Base-by-base conservation (phyloP, 2,329 filamentous ascomycete species). In the Penicillium sp. region DNA sequence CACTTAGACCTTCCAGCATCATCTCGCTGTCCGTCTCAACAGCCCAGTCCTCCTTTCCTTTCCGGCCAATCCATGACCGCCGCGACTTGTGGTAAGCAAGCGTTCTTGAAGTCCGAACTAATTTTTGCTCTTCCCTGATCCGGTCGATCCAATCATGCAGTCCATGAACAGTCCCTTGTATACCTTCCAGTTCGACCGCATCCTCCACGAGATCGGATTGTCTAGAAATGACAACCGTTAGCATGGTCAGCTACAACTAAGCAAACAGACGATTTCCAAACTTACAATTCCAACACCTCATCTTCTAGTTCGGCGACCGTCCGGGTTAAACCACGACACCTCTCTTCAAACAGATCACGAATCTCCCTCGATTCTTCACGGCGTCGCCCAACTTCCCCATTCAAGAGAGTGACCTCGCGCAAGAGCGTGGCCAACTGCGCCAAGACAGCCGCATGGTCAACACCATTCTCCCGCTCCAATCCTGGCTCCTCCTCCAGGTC, bases 241-340 rank as follows among this genome's bases (percentile, higher is more conserved):
- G 42, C 37, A 56, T 6, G 30, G 33, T 24, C 19, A 4, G 44
- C 12, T 13, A 30, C n/a, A 8, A 19, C 6, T 19, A 28, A 28
- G 3, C 8, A 4, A 22, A 38, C 15, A 13, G 35, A n/a, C 10
- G 7, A 10, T 2, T 9, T 19, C 38, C 12, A 12, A 40, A 71
- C 78, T 68, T 74, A 89, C 85, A 90, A 79, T 64, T 88, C 82
- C 44, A 80, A 71, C 47, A 90, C 79, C 47, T 86, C 83, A 40
- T 81, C 81, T 68, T 90, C 86, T 15, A 90, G 80, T 61, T 85
- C 84, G 26, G 86, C 79, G 60, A 90, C 86, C 56, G 84, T 84
- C 65, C 86, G 80, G 45, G 84, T 83, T 55, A 88, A 82, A 40
- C 80, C 80, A 71, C 89, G 84, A 60, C 85, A 83, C 63, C 86